Evolutionary conservation across 768 basidiomycete species (phyloP).

Genomic region (Boletus rex-veris): DNA sequence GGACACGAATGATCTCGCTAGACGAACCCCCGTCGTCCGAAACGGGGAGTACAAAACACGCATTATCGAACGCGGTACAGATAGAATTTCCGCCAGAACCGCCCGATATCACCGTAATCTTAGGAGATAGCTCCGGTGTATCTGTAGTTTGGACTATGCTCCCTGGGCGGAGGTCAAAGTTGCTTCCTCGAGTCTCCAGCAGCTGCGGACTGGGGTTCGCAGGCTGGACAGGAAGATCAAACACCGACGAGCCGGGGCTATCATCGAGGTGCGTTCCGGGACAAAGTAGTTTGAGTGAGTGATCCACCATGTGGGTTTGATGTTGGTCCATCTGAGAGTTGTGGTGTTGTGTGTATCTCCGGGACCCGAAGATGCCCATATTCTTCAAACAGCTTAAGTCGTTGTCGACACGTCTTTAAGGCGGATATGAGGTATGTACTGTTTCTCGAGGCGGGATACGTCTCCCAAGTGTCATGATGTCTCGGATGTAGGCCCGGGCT

Average conservation of each 20-base stretch:
- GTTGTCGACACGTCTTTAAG: no score
- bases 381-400: no score
- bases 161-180: conserved; percentile 2
- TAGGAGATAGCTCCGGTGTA: conserved; percentile 24
- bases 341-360: neutral
- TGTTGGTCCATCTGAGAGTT: neutral
- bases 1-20: conserved; percentile 88
- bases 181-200: conserved; percentile 13
- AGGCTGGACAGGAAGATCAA: conserved; percentile 61
- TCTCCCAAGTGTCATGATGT: no score
- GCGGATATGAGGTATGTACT: no score
- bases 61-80: conserved; percentile 74
- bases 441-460: no score
- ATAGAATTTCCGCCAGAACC: conserved; percentile 95
- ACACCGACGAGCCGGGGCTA: conserved; percentile 71
- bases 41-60: conserved; percentile 85
- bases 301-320: conserved; percentile 10
- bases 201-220: conserved; percentile 18
- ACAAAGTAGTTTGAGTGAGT: conserved; percentile 1
- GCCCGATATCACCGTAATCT: conserved; percentile 80
- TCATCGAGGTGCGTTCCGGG: conserved; percentile 19
- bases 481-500: no score
- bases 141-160: conserved; percentile 2
- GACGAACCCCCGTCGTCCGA: conserved; percentile 96
- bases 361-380: no score